A percentile compares a stretch with the other conserved stretches of the same genome.
Conservation (phyloP, 176 grass and related monocot genomes). For the Stipa capillata region DNA sequence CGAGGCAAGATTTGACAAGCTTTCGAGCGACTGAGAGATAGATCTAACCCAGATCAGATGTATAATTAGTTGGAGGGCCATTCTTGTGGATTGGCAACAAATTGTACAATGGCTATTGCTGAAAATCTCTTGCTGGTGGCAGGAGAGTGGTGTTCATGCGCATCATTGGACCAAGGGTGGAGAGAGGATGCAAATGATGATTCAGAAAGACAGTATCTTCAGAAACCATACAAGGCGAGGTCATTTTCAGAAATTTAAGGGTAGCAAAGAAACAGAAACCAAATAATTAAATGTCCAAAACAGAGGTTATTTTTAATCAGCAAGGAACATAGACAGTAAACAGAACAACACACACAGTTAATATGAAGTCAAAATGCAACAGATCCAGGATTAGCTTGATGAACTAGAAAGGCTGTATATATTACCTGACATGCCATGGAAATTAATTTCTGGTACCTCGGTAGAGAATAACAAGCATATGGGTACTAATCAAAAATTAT, state of each 20-base stretch:
- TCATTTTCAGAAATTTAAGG: neutral
- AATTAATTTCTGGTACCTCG: neutral
- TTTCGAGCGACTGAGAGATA: neutral
- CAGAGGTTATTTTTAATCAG: neutral
- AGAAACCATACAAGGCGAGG: neutral
- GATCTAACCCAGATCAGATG: constrained; percentile 1
- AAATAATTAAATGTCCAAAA: neutral
- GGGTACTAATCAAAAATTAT: neutral
- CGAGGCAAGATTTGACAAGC: constrained; percentile 9
- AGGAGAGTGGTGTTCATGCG: neutral
- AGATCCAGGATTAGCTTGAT: neutral
- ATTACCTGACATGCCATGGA: neutral
- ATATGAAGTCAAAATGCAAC: neutral
- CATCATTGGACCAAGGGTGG: neutral
- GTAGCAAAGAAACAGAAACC: neutral
- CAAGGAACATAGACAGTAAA: neutral
- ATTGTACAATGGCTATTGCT: neutral
- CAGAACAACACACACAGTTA: neutral
- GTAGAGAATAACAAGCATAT: neutral
- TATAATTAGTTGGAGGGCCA: neutral
- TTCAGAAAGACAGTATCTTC: neutral
- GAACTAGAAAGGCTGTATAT: neutral
- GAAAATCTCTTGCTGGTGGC: constrained; percentile 3
- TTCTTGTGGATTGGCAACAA: neutral
- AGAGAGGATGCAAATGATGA: neutral